Percentiles rank a stretch among this genome's conserved stretches.
Evolutionary conservation across 208 protist genomes (phyloP).

Genomic region (Porcisia hertigi): DNA sequence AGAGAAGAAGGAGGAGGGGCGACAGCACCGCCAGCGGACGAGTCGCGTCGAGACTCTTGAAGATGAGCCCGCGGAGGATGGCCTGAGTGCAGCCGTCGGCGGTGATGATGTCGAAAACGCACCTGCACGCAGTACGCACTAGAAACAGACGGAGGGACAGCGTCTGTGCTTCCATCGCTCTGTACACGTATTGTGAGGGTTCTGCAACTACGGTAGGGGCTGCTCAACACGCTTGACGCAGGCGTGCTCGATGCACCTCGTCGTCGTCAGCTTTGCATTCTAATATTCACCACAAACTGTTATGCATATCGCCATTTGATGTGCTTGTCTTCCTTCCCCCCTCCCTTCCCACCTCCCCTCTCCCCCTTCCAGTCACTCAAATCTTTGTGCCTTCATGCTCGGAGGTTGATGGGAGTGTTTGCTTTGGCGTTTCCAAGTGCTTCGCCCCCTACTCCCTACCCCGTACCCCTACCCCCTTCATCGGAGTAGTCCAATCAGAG

Average conservation of each 20-base stretch:
- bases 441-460: no score
- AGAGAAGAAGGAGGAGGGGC: slow-evolving; percentile 45
- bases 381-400: no score
- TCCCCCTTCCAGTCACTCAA: no score
- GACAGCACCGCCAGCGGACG: slow-evolving; percentile 29
- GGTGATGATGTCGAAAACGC: neutral
- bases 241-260: neutral
- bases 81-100: neutral
- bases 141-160: no score
- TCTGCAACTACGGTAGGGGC: neutral
- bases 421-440: no score
- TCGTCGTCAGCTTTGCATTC: neutral
- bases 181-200: neutral
- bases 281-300: no score
- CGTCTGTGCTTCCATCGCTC: neutral
- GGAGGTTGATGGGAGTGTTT: no score
- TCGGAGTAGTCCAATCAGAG: no score
- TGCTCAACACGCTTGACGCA: neutral
- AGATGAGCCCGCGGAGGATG: slow-evolving; percentile 6
- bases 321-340: no score
- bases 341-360: no score
- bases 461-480: no score
- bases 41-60: slow-evolving; percentile 28
- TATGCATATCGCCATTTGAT: no score
- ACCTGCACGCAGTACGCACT: neutral